Conservation (phyloP, 139 green algal species). For the Coelastrella sp. region DNA sequence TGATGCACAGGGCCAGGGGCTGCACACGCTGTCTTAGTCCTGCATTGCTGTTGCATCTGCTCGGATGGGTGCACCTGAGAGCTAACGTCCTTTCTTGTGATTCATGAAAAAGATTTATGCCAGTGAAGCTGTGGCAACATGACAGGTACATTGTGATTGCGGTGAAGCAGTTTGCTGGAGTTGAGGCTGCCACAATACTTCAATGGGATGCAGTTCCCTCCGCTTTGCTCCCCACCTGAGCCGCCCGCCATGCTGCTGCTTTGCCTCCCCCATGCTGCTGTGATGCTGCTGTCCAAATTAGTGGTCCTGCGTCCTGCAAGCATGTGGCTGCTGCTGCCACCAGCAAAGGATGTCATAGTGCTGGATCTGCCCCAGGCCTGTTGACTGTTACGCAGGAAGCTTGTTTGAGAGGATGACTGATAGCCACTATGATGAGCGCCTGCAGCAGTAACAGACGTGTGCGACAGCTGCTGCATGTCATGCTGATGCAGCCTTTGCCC, state of each 20-base stretch:
- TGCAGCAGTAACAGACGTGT: neutral
- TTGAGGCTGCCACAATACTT: no score
- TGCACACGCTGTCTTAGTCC: neutral
- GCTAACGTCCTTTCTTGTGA: neutral
- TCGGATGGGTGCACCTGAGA: neutral
- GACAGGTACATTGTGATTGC: no score
- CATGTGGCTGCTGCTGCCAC: neutral
- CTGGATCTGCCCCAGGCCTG: constrained; percentile 25
- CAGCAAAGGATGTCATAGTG: constrained; percentile 9
- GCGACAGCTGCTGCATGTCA: neutral
- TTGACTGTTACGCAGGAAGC: constrained; percentile 31
- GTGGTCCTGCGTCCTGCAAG: neutral
- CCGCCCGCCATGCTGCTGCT: neutral
- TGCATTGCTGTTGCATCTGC: neutral
- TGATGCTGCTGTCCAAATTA: constrained; percentile 4
- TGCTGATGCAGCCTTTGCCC: no score
- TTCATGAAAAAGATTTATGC: no score
- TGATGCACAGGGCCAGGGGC: neutral
- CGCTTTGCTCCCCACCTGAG: neutral
- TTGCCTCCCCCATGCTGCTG: constrained; percentile 16
- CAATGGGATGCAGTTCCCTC: no score
- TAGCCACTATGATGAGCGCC: neutral
- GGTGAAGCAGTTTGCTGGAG: no score
- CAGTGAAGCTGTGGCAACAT: no score
- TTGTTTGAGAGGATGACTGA: constrained; percentile 27